These are phyloP conservation scores for Asterionellopsis glacialis DNA, from an alignment of 108 stramenopile species.

Conservation along the genomic window DNA sequence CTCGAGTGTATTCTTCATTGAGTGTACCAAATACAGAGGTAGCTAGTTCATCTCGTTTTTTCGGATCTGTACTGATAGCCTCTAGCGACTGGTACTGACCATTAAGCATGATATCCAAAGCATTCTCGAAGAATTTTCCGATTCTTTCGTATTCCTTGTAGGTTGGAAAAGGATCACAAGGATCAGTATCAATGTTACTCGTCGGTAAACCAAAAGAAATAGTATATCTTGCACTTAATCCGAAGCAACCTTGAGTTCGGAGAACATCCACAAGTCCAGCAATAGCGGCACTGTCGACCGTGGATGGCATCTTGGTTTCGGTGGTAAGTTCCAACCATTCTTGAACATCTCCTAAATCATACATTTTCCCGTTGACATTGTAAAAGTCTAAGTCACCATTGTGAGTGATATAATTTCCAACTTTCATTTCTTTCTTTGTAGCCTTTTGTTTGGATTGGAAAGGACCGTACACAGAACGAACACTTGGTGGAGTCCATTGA, in stretches of 20 bases:
- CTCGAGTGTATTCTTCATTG: background rate
- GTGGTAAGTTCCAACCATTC: slow-evolving; percentile 56
- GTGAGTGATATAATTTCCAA: slow-evolving; percentile 75
- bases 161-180: slow-evolving; percentile 27
- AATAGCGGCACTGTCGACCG: slow-evolving; percentile 65
- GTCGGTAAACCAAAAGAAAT: slow-evolving; percentile 39
- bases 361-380: slow-evolving; percentile 48
- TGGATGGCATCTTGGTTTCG: slow-evolving; percentile 38
- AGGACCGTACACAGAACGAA: slow-evolving; percentile 18
- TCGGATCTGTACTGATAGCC: background rate
- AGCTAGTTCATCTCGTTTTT: slow-evolving; percentile 5
- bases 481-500: slow-evolving; percentile 45
- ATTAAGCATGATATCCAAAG: slow-evolving; percentile 28
- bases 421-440: slow-evolving; percentile 6
- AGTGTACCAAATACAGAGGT: slow-evolving; percentile 5
- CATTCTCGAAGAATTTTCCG: slow-evolving; percentile 56
- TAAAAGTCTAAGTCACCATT: slow-evolving; percentile 89
- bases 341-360: slow-evolving; percentile 62
- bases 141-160: slow-evolving; percentile 52
- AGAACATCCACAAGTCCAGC: slow-evolving; percentile 75
- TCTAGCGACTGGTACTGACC: slow-evolving; percentile 4
- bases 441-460: background rate
- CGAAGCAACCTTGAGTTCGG: slow-evolving; percentile 66
- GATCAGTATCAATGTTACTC: slow-evolving; percentile 27
- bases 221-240: slow-evolving; percentile 58